Base-by-base conservation (phyloP, 495 filamentous ascomycete species). In the Podospora pseudocomata region DNA sequence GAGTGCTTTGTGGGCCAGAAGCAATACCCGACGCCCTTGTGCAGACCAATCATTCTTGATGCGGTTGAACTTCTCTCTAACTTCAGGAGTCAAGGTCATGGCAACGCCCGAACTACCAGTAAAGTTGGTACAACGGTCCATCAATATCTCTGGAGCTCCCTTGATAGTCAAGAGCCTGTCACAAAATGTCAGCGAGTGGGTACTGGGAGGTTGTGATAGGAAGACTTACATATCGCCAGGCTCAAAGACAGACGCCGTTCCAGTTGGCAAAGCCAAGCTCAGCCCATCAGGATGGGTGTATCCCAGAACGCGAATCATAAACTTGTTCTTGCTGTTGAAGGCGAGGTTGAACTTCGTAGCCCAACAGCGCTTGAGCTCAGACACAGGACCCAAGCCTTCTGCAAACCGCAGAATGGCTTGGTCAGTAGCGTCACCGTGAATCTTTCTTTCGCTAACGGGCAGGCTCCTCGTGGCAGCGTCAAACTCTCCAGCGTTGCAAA, bases 251-350 rank as follows among this genome's bases (percentile, higher is more conserved):
- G 76, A 71, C 30, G 75, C 80, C 39, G 81, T 78, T 18, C 55
- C 68, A 49, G 69, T 68, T 2, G 81, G 74, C 15, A 85, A 34
- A 0, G 80, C 81, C 18, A 71, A 57, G 0, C 58, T 26, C 7
- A 83, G 69, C 16, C 80, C 82, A n/a, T 81, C 77, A 27, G 73
- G 67, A 32, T 79, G 70, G 11, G 71, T 74, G 39, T 81, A 58
- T 6, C 77, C 76, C 6, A 84, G 75, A 4, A 80, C 80, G 34
- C 79, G 68, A 62, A 91, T 82, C 88, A 91, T 91, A 75, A 85
- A 92, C 73, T 92, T 93, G 74, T 91, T 92, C 79, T 91, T 91
- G 72, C 86, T 89, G 74, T 92, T 93, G 79, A 93, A 92, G 0
- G 87, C 87, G 6, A 92, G 78, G 68, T 91, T 85, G 75, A 87